phyloP scores from a whole-genome alignment of 441 rosid genomes.

The Geranium incanum region DNA sequence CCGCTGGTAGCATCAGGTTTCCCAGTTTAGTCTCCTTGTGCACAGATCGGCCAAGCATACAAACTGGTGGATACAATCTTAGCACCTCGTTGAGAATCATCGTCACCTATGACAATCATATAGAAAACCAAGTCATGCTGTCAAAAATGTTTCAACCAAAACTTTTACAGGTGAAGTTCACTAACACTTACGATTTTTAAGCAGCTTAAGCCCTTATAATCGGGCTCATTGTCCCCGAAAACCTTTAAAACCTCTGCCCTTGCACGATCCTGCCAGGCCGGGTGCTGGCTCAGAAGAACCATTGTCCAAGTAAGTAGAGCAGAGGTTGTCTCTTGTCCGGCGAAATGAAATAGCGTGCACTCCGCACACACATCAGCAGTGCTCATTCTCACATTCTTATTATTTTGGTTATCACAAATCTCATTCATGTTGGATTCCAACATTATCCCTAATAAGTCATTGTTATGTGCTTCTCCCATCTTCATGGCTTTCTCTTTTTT shows the following conservation, averaged over 20 bases:
- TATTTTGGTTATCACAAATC: constrained; percentile 21
- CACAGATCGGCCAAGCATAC: no score
- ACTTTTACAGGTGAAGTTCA: no score
- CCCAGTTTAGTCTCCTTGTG: no score
- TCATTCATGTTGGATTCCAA: constrained; percentile 33
- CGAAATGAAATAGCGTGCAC: constrained; percentile 25
- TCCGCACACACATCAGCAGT: constrained; percentile 38
- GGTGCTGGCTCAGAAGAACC: constrained; percentile 14
- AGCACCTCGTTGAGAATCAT: no score
- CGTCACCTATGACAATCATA: constrained; percentile 22
- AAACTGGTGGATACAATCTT: no score
- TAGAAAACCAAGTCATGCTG: no score
- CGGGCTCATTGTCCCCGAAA: constrained; percentile 25
- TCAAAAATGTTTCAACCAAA: no score
- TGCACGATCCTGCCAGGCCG: constrained; percentile 37
- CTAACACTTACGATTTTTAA: neutral
- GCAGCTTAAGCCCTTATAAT: constrained; percentile 14
- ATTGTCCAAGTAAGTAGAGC: no score
- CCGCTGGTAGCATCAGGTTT: constrained; percentile 23
- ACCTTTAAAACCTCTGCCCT: constrained; percentile 37
- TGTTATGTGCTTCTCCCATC: constrained; percentile 20
- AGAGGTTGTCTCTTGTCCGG: no score
- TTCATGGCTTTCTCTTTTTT: constrained; percentile 31
- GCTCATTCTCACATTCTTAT: constrained; percentile 28
- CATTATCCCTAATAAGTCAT: constrained; percentile 39